These are phyloP conservation scores for Boletus coccyginus DNA, from an alignment of 768 basidiomycete genomes.

Conservation along the genomic window DNA sequence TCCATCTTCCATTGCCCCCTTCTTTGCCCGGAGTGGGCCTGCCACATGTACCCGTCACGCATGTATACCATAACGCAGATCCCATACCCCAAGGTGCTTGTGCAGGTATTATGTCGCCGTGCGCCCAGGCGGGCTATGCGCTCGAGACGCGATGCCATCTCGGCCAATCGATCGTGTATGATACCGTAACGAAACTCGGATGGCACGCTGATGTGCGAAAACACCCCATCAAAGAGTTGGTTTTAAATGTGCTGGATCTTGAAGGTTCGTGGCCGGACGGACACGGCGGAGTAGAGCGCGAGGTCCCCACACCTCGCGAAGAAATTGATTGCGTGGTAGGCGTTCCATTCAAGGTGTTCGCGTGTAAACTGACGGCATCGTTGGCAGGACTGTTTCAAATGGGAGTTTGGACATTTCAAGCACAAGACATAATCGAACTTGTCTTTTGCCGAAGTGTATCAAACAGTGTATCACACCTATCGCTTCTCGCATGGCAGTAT, in stretches of 20 bases:
- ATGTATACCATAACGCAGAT: conserved; percentile 69
- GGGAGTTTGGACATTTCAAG: conserved; percentile 63
- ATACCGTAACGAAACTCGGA: conserved; percentile 59
- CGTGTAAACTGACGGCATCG: neutral
- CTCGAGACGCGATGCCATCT: conserved; percentile 61
- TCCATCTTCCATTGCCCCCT: conserved; percentile 60
- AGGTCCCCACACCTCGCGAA: conserved; percentile 56
- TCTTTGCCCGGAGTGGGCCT: neutral
- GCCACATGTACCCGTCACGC: conserved; percentile 33
- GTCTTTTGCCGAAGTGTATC: neutral
- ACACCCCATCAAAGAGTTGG: conserved; percentile 54
- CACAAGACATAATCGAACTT: neutral
- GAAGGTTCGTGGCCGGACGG: conserved; percentile 40
- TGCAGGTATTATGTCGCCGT: conserved; percentile 48
- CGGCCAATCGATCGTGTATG: conserved; percentile 62
- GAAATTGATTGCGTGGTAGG: conserved; percentile 66
- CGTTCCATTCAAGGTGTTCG: neutral
- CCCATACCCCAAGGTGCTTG: conserved; percentile 64
- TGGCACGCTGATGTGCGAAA: conserved; percentile 59
- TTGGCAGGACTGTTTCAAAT: conserved; percentile 70
- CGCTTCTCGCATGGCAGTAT: too few relatives aligned
- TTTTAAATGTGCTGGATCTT: conserved; percentile 51
- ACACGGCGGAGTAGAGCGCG: conserved; percentile 35
- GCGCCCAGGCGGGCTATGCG: conserved; percentile 65
- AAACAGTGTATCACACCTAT: neutral